Conservation (phyloP, 768 basidiomycete species). For the Amanita jacksonii region DNA sequence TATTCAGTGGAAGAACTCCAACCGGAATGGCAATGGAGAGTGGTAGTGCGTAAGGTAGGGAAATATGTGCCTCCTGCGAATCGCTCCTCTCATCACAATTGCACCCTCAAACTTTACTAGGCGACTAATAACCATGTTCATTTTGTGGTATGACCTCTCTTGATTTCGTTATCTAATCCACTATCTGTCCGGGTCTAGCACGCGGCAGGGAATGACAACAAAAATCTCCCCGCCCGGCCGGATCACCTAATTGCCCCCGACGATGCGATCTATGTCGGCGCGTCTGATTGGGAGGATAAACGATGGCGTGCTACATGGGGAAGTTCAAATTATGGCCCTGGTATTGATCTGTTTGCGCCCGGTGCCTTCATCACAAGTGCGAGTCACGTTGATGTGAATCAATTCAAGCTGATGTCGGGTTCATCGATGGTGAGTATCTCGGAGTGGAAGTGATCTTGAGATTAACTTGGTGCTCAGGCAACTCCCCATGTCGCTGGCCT, state of each 20-base stretch:
- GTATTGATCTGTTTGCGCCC: not conserved
- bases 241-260: not conserved
- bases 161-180: conserved; percentile 1
- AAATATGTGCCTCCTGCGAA: too few relatives aligned
- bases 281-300: conserved; percentile 1
- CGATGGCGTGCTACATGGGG: not conserved
- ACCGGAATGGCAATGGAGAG: too few relatives aligned
- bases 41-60: too few relatives aligned
- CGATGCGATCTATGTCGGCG: not conserved
- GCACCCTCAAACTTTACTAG: not conserved
- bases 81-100: too few relatives aligned
- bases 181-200: not conserved
- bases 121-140: not conserved
- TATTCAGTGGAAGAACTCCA: too few relatives aligned
- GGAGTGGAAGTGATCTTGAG: not conserved
- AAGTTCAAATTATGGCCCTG: not conserved
- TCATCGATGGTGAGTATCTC: not conserved
- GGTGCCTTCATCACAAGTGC: not conserved
- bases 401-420: conserved; percentile 1
- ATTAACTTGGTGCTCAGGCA: conserved; percentile 1
- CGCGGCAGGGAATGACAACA: too few relatives aligned
- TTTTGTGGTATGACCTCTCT: not conserved
- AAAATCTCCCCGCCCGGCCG: not conserved
- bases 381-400: conserved; percentile 1
- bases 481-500: not conserved